These are phyloP conservation scores for Bimuria novae-zelandiae DNA, from an alignment of 2,329 filamentous ascomycete species.

Conservation along the genomic window DNA sequence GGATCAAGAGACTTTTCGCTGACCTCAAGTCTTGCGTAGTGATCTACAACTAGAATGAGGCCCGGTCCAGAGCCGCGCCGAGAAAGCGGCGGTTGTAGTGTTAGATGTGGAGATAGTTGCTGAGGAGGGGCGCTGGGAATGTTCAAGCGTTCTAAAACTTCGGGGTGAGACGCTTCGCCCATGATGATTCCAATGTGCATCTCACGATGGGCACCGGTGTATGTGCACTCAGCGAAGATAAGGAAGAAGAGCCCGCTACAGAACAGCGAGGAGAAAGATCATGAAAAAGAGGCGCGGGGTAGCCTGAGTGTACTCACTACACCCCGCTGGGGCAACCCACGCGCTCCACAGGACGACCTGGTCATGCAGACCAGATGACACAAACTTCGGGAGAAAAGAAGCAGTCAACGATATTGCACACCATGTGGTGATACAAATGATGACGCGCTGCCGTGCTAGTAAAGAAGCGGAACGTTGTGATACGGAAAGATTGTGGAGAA, in stretches of 20 bases:
- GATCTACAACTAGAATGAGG: constrained; percentile 52
- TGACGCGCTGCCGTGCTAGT: constrained; percentile 1
- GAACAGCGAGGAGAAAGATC: neutral
- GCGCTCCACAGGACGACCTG: too few relatives aligned
- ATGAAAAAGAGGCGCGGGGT: neutral
- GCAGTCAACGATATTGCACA: neutral
- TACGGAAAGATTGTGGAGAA: constrained; percentile 5
- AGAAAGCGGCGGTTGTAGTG: constrained; percentile 54
- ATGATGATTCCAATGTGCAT: too few relatives aligned
- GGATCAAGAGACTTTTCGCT: constrained; percentile 55
- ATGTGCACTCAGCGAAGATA: neutral
- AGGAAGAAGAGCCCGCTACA: neutral
- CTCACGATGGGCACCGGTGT: too few relatives aligned
- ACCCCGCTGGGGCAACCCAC: too few relatives aligned
- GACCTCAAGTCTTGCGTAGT: constrained; percentile 31
- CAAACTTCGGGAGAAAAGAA: too few relatives aligned
- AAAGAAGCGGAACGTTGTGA: neutral
- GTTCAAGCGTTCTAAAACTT: neutral
- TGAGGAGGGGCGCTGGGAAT: constrained; percentile 24
- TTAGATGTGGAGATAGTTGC: constrained; percentile 34
- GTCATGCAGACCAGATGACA: neutral
- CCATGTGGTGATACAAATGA: constrained; percentile 6
- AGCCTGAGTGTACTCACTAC: too few relatives aligned
- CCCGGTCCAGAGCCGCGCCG: constrained; percentile 55
- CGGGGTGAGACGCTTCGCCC: neutral